Conservation (phyloP, 148 eudicot species). For the Amaranthus palmeri region DNA sequence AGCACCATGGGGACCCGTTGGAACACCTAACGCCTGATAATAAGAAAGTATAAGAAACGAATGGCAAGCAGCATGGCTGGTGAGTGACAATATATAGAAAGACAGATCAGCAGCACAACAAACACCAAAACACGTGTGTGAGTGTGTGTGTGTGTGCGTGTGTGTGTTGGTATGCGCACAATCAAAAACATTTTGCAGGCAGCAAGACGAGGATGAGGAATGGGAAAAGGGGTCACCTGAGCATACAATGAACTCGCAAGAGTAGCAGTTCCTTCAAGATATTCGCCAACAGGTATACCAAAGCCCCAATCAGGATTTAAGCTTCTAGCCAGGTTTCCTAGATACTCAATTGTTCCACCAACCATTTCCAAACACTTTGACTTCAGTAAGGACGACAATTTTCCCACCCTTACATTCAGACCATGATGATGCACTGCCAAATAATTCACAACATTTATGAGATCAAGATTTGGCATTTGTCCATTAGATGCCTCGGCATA, state of each 20-base stretch:
- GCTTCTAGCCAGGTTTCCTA: conserved; percentile 63
- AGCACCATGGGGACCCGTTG: conserved; percentile 94
- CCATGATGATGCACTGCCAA: conserved; percentile 90
- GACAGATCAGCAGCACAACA: background rate
- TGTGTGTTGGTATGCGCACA: background rate
- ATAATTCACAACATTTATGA: conserved; percentile 83
- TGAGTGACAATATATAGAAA: background rate
- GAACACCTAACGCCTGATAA: conserved; percentile 83
- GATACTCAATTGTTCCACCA: conserved; percentile 49
- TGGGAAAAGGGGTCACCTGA: conserved; percentile 48
- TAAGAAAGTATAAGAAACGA: background rate
- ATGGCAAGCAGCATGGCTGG: background rate
- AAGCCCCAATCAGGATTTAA: conserved; percentile 79
- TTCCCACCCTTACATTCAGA: conserved; percentile 65
- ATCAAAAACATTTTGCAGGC: background rate
- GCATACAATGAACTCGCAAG: conserved; percentile 88
- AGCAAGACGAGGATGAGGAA: background rate
- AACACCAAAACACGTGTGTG: background rate
- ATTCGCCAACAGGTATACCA: conserved; percentile 71
- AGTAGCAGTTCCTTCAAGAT: conserved; percentile 85
- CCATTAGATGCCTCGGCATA: conserved; percentile 97
- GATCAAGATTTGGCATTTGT: conserved; percentile 98
- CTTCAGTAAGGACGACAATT: conserved; percentile 53
- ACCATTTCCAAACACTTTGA: conserved; percentile 54
- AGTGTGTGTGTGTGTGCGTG: background rate